Percentiles rank a stretch among this genome's conserved stretches.
These are phyloP conservation scores for Myochromella boudieri DNA, from an alignment of 768 basidiomycete species.

Conservation along the genomic window DNA sequence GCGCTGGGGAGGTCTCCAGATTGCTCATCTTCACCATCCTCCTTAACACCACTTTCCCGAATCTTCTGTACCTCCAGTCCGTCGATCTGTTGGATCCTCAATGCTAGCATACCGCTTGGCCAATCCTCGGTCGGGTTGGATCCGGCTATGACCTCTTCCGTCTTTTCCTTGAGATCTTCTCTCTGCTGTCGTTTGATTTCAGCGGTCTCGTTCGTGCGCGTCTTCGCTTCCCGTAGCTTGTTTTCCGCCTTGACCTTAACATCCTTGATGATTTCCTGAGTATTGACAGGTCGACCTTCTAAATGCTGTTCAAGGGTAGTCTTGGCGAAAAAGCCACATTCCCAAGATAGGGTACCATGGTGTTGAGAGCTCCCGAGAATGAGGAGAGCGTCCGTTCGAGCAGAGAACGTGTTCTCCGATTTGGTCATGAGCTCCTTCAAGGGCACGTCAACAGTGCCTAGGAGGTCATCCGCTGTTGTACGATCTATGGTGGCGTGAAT, in stretches of 20 bases:
- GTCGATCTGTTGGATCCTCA: slow-evolving; percentile 65
- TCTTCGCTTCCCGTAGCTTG: slow-evolving; percentile 43
- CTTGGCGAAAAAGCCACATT: slow-evolving; percentile 53
- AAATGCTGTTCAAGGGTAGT: slow-evolving; percentile 40
- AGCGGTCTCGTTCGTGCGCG: slow-evolving; percentile 19
- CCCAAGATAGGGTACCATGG: slow-evolving; percentile 44
- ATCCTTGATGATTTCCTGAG: slow-evolving; percentile 34
- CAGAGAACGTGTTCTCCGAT: slow-evolving; percentile 41
- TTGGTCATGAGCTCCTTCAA: slow-evolving; percentile 33
- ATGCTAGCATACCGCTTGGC: slow-evolving; percentile 65
- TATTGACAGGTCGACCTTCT: slow-evolving; percentile 27
- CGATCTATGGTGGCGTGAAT: slow-evolving; percentile 29
- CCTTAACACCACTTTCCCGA: slow-evolving; percentile 52
- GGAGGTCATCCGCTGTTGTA: slow-evolving; percentile 46
- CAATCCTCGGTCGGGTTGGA: slow-evolving; percentile 59
- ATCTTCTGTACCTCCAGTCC: slow-evolving; percentile 60
- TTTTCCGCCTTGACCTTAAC: slow-evolving; percentile 44
- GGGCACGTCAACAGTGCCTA: slow-evolving; percentile 47
- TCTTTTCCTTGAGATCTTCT: slow-evolving; percentile 34
- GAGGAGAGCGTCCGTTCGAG: slow-evolving; percentile 46
- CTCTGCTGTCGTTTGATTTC: slow-evolving; percentile 38
- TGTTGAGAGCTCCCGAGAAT: slow-evolving; percentile 26
- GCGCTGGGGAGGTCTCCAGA: slow-evolving; percentile 62
- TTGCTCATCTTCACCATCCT: slow-evolving; percentile 53
- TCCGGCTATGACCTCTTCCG: slow-evolving; percentile 37